A percentile compares a stretch with the other conserved stretches of the same genome.
phyloP scores from a whole-genome alignment of 2,329 filamentous ascomycete species.

The Ceratocystis eucalypticola region DNA sequence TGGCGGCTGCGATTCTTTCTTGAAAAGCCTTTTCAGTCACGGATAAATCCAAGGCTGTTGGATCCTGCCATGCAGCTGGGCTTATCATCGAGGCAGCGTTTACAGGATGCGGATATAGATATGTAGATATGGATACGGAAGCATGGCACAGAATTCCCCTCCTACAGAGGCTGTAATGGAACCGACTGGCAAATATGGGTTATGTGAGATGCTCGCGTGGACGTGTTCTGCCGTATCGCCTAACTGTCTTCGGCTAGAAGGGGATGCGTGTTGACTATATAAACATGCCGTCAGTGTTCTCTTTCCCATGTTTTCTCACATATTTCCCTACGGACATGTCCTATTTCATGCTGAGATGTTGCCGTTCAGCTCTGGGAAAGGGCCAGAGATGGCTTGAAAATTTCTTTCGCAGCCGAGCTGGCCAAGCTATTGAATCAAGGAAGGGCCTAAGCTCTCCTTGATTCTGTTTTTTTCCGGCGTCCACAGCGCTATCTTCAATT shows the following conservation, averaged over 20 bases:
- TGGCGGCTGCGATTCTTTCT: not conserved
- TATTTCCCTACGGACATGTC: not conserved
- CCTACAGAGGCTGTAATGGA: not conserved
- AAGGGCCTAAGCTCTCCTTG: not conserved
- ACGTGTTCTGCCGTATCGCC: not conserved
- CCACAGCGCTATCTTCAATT: not conserved
- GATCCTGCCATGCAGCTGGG: not conserved
- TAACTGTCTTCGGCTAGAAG: not conserved
- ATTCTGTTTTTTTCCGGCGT: not conserved
- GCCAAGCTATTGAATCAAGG: not conserved
- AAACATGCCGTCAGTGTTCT: too few species aligned
- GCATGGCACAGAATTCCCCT: not conserved
- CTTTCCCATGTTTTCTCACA: not conserved
- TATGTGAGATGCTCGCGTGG: not conserved
- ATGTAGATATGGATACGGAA: not conserved
- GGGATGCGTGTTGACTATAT: too few species aligned
- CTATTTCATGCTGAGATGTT: not conserved
- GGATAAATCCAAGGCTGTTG: not conserved
- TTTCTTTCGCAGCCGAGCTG: not conserved
- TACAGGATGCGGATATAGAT: not conserved
- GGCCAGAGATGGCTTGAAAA: not conserved
- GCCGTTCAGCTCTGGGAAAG: not conserved
- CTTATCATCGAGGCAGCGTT: not conserved
- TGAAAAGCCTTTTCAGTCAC: not conserved
- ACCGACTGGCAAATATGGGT: not conserved